Evolutionary conservation across 2,329 filamentous ascomycete genomes (phyloP), one percentile per base, ranked within the genome.

Genomic region (Ceratocystis variospora): DNA sequence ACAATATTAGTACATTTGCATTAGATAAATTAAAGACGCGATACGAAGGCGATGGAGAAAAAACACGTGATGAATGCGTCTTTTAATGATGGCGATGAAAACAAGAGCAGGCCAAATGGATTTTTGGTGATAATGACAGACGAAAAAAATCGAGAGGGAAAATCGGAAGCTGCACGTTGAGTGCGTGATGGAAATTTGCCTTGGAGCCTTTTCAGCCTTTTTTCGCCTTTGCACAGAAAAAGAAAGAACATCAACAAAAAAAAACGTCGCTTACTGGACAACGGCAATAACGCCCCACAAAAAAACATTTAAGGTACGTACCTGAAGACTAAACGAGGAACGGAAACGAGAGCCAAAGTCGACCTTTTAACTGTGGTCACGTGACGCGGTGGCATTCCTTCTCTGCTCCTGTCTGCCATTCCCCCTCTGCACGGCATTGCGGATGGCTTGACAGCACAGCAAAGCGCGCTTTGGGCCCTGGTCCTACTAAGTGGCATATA

Each of bases 191-290:
- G 41, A 64, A 41, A 68, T 67, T 44, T 45, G 55, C 57, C 57
- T 65, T 28, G 25, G 15, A 31, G 17, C 12, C 25, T 31, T 57
- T 31, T 57, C 37, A 41, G 37, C 37, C 37, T 41, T 41, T 41
- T 37, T 41, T 41, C 10, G 50, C 46, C 46, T 59, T 68, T 61
- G 66, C 48, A 68, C 63, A 64, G 66, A 68, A 50, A 57, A 46
- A 41, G 41, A 53, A 67, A 57, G 66, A 53, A 28, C 62, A 44
- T 67, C 66, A 67, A 67, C 66, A 67, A 64, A 67, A 64, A 64
- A 67, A 63, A 62, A 64, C 61, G 59, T 64, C 66, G 62, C 62
- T 64, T 64, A 67, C 66, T 67, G 55, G 62, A 46, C 61, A 61
- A 61, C 66, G 53, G 66, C 62, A 19, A 37, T 28, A 12, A n/a